Evolutionary conservation across 2,329 filamentous ascomycete species (phyloP).

Genomic region (Fusarium temperatum): DNA sequence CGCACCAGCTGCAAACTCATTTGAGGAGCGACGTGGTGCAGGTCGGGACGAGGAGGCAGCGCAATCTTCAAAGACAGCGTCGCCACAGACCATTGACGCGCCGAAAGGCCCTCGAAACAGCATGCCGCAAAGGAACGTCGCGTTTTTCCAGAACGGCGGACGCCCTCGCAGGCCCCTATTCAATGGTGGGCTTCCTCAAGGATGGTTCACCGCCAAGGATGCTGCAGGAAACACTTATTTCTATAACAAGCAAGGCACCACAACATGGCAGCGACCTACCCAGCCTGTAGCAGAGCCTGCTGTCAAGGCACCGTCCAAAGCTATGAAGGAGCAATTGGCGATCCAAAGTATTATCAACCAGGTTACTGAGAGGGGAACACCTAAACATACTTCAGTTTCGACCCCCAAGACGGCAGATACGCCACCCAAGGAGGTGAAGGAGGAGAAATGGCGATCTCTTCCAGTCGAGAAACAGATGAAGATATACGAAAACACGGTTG

Average conservation of each 20-base stretch:
- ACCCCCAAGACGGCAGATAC: constrained; percentile 71
- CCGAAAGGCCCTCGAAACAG: constrained; percentile 70
- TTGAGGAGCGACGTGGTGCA: constrained; percentile 68
- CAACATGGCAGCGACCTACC: constrained; percentile 84
- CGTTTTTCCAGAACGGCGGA: constrained; percentile 58
- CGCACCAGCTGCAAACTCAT: constrained; percentile 63
- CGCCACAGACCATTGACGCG: constrained; percentile 59
- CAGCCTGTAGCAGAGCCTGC: constrained; percentile 71
- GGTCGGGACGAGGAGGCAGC: constrained; percentile 53
- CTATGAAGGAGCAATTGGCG: constrained; percentile 71
- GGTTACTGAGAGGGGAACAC: constrained; percentile 74
- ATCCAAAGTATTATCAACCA: constrained; percentile 87
- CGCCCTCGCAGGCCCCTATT: constrained; percentile 66
- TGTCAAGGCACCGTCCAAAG: constrained; percentile 71
- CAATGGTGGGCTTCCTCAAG: constrained; percentile 72
- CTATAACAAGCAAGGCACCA: constrained; percentile 80
- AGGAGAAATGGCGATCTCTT: constrained; percentile 76
- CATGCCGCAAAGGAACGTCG: constrained; percentile 61
- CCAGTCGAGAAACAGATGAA: constrained; percentile 90
- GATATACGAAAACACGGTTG: constrained; percentile 91
- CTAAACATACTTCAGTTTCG: constrained; percentile 63
- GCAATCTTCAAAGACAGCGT: constrained; percentile 52
- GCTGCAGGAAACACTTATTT: constrained; percentile 81
- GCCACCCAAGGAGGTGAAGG: constrained; percentile 65
- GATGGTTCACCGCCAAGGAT: constrained; percentile 84